Evolutionary conservation across 169 alveolate species (phyloP).

Genomic region (Plasmodium fragile): DNA sequence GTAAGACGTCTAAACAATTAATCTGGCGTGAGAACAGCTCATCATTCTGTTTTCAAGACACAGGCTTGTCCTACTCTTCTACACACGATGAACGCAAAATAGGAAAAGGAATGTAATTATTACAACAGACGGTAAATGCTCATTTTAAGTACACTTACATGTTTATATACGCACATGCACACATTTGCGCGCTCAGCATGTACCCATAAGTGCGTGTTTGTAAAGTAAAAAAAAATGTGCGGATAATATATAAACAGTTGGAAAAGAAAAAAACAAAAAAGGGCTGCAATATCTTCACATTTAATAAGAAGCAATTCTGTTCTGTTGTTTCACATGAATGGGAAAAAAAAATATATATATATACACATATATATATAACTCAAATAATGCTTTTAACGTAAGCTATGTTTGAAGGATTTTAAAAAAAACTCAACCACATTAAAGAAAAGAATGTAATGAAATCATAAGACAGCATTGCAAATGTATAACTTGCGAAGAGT

Average conservation of each 20-base stretch:
- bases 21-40: background rate
- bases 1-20: background rate
- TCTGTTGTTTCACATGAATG: slow-evolving; percentile 16
- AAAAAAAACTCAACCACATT: background rate
- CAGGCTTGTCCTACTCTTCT: background rate
- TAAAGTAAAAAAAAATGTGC: background rate
- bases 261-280: slow-evolving; percentile 8
- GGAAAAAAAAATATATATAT: background rate
- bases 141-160: background rate
- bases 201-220: background rate
- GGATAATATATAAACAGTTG: background rate
- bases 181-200: background rate
- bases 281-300: background rate
- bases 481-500: background rate
- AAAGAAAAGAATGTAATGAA: background rate
- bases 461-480: background rate
- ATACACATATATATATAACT: background rate
- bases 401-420: background rate
- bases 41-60: background rate
- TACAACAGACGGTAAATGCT: background rate
- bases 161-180: slow-evolving; percentile 9
- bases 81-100: background rate
- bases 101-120: background rate
- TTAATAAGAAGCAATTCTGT: slow-evolving; percentile 10
- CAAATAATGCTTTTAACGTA: slow-evolving; percentile 1